phyloP scores from a whole-genome alignment of 352 stramenopile species.

The Globisporangium yorkense region DNA sequence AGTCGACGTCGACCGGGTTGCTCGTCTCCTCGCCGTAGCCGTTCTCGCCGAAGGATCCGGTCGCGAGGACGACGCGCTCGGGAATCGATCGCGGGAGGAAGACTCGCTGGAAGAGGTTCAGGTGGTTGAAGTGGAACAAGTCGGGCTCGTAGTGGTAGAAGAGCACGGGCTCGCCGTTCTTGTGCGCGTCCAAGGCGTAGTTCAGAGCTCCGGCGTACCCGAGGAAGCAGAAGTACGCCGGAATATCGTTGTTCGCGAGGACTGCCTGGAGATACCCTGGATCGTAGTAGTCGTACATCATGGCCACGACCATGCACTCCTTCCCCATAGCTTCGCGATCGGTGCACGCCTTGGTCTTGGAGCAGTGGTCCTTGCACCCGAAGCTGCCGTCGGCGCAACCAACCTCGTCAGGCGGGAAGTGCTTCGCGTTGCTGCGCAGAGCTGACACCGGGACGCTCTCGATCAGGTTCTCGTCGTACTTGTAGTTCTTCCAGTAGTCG shows the following conservation, averaged over 20 bases:
- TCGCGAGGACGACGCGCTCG: constrained; percentile 23
- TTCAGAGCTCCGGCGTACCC: constrained; percentile 27
- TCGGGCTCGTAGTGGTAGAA: constrained; percentile 61
- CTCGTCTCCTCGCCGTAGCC: constrained; percentile 33
- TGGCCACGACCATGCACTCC: constrained; percentile 36
- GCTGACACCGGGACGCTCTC: too few species aligned
- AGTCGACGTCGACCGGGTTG: constrained; percentile 45
- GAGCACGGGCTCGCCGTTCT: constrained; percentile 19
- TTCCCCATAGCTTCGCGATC: constrained; percentile 17
- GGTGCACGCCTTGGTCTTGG: constrained; percentile 37
- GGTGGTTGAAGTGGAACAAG: constrained; percentile 30
- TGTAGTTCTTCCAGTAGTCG: constrained; percentile 51
- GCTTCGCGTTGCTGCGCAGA: too few species aligned
- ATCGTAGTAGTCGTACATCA: constrained; percentile 43
- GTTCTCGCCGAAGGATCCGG: constrained; percentile 36
- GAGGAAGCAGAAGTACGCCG: constrained; percentile 62
- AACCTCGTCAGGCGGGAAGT: background rate
- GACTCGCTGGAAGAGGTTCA: constrained; percentile 25
- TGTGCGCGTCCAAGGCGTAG: constrained; percentile 28
- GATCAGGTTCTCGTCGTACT: constrained; percentile 26
- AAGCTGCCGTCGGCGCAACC: constrained; percentile 28
- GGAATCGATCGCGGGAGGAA: constrained; percentile 9
- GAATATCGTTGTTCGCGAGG: constrained; percentile 38
- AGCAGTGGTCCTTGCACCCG: constrained; percentile 43
- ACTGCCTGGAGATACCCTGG: constrained; percentile 36